These are phyloP conservation scores for Endothia cerciana DNA, from an alignment of 2,329 filamentous ascomycete species.

Conservation along the genomic window DNA sequence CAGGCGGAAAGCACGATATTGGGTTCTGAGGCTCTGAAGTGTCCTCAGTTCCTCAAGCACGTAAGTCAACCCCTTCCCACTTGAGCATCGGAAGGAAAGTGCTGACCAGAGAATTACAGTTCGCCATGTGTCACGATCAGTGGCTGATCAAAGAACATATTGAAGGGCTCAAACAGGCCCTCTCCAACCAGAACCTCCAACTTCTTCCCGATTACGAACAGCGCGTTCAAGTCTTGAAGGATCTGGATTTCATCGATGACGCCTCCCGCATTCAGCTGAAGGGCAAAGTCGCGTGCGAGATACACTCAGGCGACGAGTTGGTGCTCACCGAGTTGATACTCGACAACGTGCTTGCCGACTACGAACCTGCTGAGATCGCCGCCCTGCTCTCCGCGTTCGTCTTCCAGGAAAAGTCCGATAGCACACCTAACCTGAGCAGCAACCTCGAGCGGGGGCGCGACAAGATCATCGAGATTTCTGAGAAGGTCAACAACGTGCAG, in stretches of 20 bases:
- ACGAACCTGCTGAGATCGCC: conserved; percentile 95
- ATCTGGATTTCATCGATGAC: conserved; percentile 89
- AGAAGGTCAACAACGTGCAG: conserved; percentile 90
- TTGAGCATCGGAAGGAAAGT: not conserved
- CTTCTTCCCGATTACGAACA: conserved; percentile 96
- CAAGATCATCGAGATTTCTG: conserved; percentile 85
- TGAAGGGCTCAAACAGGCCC: conserved; percentile 78
- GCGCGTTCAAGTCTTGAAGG: conserved; percentile 86
- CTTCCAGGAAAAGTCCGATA: conserved; percentile 94
- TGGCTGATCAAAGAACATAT: conserved; percentile 97
- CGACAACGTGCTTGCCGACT: conserved; percentile 93
- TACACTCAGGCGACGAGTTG: conserved; percentile 94
- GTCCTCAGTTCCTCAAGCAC: conserved; percentile 83
- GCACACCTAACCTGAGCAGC: conserved; percentile 77
- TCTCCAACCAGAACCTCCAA: conserved; percentile 96
- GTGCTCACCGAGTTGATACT: conserved; percentile 95
- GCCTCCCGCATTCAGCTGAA: conserved; percentile 89
- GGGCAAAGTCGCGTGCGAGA: conserved; percentile 97
- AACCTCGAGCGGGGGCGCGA: conserved; percentile 81
- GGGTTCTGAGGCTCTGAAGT: conserved; percentile 67
- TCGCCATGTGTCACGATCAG: conserved; percentile 94
- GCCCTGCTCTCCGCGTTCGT: conserved; percentile 92
- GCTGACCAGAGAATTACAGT: conserved; percentile 64
- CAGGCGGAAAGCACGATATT: conserved; percentile 67
- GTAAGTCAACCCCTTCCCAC: conserved; percentile 56